These are phyloP conservation scores for Cryphonectria radicalis DNA, from an alignment of 2,329 filamentous ascomycete genomes.

Conservation along the genomic window DNA sequence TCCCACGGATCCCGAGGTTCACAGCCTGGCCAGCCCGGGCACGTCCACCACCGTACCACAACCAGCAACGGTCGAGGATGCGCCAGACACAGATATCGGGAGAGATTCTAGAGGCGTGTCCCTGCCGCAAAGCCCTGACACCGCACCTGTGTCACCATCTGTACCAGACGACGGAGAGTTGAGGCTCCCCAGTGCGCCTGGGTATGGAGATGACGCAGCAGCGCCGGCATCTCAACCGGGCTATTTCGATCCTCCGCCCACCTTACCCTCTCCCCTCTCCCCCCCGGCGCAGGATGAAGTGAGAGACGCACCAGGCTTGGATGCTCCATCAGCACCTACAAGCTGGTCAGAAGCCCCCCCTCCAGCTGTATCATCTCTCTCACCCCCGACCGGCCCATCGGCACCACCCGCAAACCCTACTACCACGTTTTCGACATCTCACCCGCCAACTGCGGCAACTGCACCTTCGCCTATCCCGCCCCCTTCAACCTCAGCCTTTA, in stretches of 20 bases:
- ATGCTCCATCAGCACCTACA: conserved; percentile 35
- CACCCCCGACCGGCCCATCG: conserved; percentile 35
- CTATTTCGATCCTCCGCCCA: conserved; percentile 29
- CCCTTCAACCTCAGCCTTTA: conserved; percentile 31
- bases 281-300: conserved; percentile 37
- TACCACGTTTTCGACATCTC: conserved; percentile 34
- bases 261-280: conserved; percentile 36
- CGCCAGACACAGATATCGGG: conserved; percentile 48
- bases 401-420: conserved; percentile 29
- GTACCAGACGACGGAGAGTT: conserved; percentile 33
- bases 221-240: conserved; percentile 20
- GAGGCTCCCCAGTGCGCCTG: conserved; percentile 37
- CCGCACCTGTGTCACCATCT: conserved; percentile 35
- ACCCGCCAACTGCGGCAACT: conserved; percentile 35
- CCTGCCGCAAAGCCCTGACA: conserved; percentile 43
- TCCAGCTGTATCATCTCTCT: conserved; percentile 39
- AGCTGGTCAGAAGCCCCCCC: conserved; percentile 34
- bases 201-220: conserved; percentile 30
- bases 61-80: conserved; percentile 58
- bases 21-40: conserved; percentile 48
- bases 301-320: conserved; percentile 32
- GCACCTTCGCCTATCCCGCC: conserved; percentile 36
- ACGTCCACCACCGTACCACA: conserved; percentile 35
- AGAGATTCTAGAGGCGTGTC: conserved; percentile 40
- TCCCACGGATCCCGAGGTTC: conserved; percentile 67